A percentile compares a stretch with the other conserved stretches of the same genome.
These are phyloP conservation scores for Macrophomina phaseolina DNA, from an alignment of 2,329 filamentous ascomycete genomes.

Conservation along the genomic window DNA sequence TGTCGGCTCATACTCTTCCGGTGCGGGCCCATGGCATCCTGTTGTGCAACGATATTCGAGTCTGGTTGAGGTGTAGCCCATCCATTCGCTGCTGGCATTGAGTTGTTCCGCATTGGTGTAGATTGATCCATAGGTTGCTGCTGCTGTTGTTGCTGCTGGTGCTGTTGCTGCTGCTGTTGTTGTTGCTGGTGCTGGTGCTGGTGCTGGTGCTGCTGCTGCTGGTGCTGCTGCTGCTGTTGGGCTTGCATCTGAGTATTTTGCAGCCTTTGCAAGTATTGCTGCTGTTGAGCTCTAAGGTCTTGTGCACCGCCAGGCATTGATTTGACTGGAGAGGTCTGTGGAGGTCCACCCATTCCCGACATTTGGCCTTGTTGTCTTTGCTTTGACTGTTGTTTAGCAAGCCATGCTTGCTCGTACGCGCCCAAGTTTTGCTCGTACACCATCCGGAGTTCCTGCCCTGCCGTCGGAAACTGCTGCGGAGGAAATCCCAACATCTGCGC, in stretches of 20 bases:
- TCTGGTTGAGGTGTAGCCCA: conserved; percentile 53
- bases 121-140: conserved; percentile 21
- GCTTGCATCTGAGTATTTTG: conserved; percentile 22
- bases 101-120: conserved; percentile 25
- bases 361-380: conserved; percentile 44
- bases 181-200: too few relatives aligned
- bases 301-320: conserved; percentile 37
- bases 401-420: conserved; percentile 75
- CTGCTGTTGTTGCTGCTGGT: neutral
- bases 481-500: conserved; percentile 58
- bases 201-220: neutral
- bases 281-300: conserved; percentile 57
- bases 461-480: conserved; percentile 60
- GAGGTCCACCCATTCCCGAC: conserved; percentile 39
- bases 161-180: too few relatives aligned
- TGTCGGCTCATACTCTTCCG: conserved; percentile 46
- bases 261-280: conserved; percentile 32
- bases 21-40: conserved; percentile 33
- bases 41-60: conserved; percentile 26
- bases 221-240: conserved; percentile 13
- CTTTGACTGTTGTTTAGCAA: conserved; percentile 58
- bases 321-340: conserved; percentile 43
- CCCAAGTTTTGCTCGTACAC: conserved; percentile 78
- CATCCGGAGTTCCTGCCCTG: conserved; percentile 70
- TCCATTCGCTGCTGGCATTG: conserved; percentile 45